Evolutionary conservation across 2,329 filamentous ascomycete genomes (phyloP).

Genomic region (Ophiocordyceps camponoti-floridani): DNA sequence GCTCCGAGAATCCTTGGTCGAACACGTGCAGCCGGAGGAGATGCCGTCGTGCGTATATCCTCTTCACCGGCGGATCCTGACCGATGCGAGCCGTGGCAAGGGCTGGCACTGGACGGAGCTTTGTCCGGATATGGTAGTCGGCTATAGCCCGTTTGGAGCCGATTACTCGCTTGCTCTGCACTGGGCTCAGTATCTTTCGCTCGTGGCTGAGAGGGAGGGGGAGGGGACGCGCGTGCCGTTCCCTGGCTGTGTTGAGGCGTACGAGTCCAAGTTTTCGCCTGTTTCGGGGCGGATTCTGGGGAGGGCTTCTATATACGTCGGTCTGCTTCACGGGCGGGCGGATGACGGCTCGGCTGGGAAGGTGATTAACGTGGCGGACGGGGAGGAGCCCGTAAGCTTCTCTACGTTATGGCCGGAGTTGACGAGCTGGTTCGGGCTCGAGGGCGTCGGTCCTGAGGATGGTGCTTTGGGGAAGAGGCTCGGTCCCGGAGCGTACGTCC

Average conservation of each 20-base stretch:
- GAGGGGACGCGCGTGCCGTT: slow-evolving; percentile 8
- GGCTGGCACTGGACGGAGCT: slow-evolving; percentile 19
- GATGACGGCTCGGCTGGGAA: slow-evolving; percentile 5
- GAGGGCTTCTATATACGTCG: background rate
- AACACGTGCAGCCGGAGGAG: slow-evolving; percentile 12
- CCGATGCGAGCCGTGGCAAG: slow-evolving; percentile 9
- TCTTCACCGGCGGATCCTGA: slow-evolving; percentile 13
- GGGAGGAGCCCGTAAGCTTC: slow-evolving; percentile 9
- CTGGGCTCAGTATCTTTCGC: slow-evolving; percentile 20
- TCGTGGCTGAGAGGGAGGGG: slow-evolving; percentile 13
- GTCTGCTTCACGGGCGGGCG: background rate
- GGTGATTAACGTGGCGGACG: slow-evolving; percentile 16
- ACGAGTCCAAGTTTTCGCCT: slow-evolving; percentile 11
- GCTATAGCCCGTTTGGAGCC: slow-evolving; percentile 20
- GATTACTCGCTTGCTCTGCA: slow-evolving; percentile 17
- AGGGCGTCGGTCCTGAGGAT: slow-evolving; percentile 7
- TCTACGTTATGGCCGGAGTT: slow-evolving; percentile 13
- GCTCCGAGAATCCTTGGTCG: slow-evolving; percentile 14
- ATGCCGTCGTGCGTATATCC: slow-evolving; percentile 18
- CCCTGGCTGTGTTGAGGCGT: slow-evolving; percentile 10
- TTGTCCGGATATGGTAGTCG: slow-evolving; percentile 18
- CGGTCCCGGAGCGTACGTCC: slow-evolving; percentile 14
- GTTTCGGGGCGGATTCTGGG: slow-evolving; percentile 13
- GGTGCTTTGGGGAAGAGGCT: background rate
- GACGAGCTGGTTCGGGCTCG: slow-evolving; percentile 13